A percentile compares a stretch with the other conserved stretches of the same genome.
Conservation (phyloP, 2,329 filamentous ascomycete species). For the Sporothrix dimorphospora region DNA sequence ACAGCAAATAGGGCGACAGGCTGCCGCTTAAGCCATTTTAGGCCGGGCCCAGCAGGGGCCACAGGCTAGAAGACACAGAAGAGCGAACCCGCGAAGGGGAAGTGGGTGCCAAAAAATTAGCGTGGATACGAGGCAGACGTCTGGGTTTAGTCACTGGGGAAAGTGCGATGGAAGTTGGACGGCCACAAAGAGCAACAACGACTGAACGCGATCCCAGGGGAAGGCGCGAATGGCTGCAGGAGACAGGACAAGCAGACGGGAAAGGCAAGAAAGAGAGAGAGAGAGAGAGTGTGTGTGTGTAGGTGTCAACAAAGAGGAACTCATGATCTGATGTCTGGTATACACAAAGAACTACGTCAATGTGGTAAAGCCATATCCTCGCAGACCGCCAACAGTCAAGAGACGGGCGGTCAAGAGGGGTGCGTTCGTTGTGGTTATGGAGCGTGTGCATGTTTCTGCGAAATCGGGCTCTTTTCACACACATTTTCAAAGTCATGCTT, state of each 20-base stretch:
- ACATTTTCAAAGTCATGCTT: neutral
- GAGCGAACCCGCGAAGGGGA: conserved; percentile 7
- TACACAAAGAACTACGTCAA: neutral
- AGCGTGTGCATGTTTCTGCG: conserved; percentile 3
- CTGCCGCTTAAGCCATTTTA: neutral
- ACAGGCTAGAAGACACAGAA: conserved; percentile 14
- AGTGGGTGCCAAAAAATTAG: conserved; percentile 16
- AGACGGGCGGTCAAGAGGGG: conserved; percentile 17
- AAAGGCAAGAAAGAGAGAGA: neutral
- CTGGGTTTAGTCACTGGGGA: conserved; percentile 3
- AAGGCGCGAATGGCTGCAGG: neutral
- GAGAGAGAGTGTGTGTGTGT: neutral
- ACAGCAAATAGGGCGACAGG: conserved; percentile 9
- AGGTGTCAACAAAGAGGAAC: neutral
- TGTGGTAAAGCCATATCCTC: neutral
- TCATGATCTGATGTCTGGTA: conserved; percentile 4
- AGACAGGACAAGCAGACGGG: neutral
- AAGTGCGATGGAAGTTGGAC: neutral
- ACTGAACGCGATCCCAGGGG: neutral
- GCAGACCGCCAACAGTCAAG: neutral
- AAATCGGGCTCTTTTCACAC: neutral
- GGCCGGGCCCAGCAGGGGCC: conserved; percentile 6
- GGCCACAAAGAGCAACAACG: neutral
- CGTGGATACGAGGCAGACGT: conserved; percentile 25
- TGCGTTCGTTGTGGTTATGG: neutral